phyloP scores from a whole-genome alignment of 495 filamentous ascomycete species.

The Mycothermus thermophilus region DNA sequence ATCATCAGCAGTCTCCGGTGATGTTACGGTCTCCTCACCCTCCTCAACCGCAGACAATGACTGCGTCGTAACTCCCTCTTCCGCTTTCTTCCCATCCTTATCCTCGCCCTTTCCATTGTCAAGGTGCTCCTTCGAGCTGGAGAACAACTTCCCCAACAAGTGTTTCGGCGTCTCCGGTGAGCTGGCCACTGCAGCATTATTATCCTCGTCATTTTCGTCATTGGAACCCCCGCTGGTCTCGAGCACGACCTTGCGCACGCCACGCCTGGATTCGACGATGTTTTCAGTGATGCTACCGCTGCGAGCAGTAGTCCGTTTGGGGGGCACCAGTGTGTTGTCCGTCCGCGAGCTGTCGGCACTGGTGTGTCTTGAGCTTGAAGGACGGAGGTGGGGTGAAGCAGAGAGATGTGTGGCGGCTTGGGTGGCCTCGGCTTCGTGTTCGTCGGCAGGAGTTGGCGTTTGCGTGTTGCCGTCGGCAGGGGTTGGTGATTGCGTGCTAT shows the following conservation, averaged over 20 bases:
- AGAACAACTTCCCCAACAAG: too few relatives aligned
- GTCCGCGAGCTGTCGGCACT: constrained; percentile 11
- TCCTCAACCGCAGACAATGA: not conserved
- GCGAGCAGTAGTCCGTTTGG: constrained; percentile 46
- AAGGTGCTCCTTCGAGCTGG: not conserved
- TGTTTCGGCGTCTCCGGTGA: too few relatives aligned
- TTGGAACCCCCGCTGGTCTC: constrained; percentile 46
- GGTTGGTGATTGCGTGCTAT: not conserved
- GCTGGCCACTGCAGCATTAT: too few relatives aligned
- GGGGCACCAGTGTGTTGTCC: constrained; percentile 8
- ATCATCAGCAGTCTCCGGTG: too few relatives aligned
- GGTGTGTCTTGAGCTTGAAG: constrained; percentile 11
- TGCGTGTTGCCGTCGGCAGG: too few relatives aligned
- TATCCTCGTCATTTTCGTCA: constrained; percentile 21
- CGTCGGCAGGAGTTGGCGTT: too few relatives aligned
- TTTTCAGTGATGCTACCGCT: constrained; percentile 87
- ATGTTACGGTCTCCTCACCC: constrained; percentile 6
- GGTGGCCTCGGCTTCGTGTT: too few relatives aligned
- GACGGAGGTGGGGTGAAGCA: too few relatives aligned
- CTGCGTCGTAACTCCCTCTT: not conserved
- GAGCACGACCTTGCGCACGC: constrained; percentile 73
- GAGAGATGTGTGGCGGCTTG: too few relatives aligned
- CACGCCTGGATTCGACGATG: constrained; percentile 64
- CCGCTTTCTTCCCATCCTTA: not conserved
- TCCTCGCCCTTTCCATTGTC: not conserved